Evolutionary conservation across 2,329 filamentous ascomycete species (phyloP), one percentile per base, ranked within the genome.

Genomic region (Furcasterigmium furcatum): DNA sequence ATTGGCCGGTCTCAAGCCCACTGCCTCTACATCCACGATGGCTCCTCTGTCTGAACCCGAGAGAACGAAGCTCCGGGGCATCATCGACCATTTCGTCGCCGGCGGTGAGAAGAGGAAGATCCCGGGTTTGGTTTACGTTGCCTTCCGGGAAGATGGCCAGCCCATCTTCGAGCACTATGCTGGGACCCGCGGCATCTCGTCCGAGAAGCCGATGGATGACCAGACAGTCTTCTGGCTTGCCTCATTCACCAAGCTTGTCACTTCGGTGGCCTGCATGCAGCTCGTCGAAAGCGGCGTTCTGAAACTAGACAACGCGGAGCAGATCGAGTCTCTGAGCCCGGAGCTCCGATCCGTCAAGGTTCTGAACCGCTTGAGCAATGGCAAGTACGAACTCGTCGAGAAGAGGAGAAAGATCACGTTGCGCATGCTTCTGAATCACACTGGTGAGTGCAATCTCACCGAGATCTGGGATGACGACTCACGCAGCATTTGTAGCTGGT

Each of bases 231-330:
- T 67, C 9, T 67, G 47, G 45, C 47, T 70, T 0, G 63, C 63
- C 2, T 70, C 64, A 4, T 61, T 57, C 5, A 67, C 61, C 24
- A 73, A 73, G 50, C 58, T 82, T 5, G 47, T 79, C 36, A 70
- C 77, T 3, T 67, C 70, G 2, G 68, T 82, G 38, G 72, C 77
- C 3, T 68, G 69, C 2, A 54, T 82, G 24, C 74, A 80, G 48
- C 71, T 73, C 41, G 74, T 82, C 3, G 77, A 82, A 27, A 65
- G 72, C 5, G 76, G 74, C 0, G 58, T 73, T 1, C 53, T 81
- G 1, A 57, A 55, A 1, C 60, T 81, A 0, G 69, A 67, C 4
- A 71, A 79, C 45, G 52, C 80, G 1, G 64, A 65, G 1, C 36
- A 54, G 1, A 40, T 77, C 4, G 61, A 73, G 2, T 14, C 25